Conservation (phyloP, 495 filamentous ascomycete species). For the Sordaria brevicollis region DNA sequence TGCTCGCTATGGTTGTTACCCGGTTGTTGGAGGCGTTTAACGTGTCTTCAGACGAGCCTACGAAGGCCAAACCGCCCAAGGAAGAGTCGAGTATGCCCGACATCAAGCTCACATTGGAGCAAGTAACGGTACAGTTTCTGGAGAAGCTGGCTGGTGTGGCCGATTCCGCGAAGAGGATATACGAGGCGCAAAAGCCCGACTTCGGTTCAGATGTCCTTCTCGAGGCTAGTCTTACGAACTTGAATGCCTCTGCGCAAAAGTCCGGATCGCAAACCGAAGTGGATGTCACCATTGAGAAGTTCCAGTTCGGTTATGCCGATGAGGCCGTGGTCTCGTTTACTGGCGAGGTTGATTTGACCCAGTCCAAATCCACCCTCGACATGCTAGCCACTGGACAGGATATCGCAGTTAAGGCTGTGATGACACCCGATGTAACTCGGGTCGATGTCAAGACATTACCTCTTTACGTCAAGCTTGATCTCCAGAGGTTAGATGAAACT, state of each 20-base stretch:
- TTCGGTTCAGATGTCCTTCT: conserved; percentile 40
- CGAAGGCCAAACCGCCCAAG: conserved; percentile 13
- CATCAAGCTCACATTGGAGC: conserved; percentile 42
- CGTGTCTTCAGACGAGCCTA: conserved; percentile 13
- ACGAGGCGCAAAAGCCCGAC: conserved; percentile 17
- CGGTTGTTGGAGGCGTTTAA: conserved; percentile 38
- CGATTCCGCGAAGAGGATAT: conserved; percentile 26
- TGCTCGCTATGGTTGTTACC: conserved; percentile 51
- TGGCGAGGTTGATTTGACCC: conserved; percentile 52
- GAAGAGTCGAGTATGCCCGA: conserved; percentile 20
- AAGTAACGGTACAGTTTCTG: conserved; percentile 52
- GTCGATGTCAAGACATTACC: conserved; percentile 75
- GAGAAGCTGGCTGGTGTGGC: conserved; percentile 47
- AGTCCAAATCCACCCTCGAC: conserved; percentile 45
- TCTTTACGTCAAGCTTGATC: conserved; percentile 63
- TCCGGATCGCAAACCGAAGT: conserved; percentile 25
- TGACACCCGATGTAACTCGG: conserved; percentile 40
- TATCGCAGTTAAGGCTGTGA: conserved; percentile 49
- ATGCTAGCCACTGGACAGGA: conserved; percentile 44
- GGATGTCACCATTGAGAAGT: conserved; percentile 48
- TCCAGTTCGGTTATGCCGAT: conserved; percentile 62
- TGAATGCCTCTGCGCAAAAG: conserved; percentile 28
- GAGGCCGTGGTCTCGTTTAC: conserved; percentile 70
- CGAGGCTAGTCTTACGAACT: conserved; percentile 33
- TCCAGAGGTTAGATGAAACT: conserved; percentile 75